Evolutionary conservation across 164 flowering plant genomes (phyloP), one percentile per base, ranked within the genome.

Genomic region (Dillenia turbinata): DNA sequence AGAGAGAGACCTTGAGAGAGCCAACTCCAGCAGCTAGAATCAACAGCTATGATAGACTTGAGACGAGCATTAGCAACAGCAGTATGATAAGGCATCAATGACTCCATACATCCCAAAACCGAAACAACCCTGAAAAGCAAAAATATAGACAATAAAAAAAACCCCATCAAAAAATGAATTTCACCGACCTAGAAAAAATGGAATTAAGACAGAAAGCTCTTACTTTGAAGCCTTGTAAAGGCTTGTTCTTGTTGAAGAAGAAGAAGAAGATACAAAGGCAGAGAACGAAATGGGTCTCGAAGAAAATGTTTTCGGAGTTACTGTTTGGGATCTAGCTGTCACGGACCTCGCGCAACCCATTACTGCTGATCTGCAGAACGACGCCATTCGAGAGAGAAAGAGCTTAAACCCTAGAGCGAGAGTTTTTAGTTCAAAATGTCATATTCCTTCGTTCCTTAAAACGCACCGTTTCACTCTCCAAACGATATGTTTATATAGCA

Each of bases 21-120:
- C 73, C 78, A 83, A 81, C 97, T 86, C 94, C 97, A 90, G 73
- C 81, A 85, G 44, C 79, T 61, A 44, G 97, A 78, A 62, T 85
- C 83, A 8, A 74, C 75, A 16, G 88, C 85, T 10, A 90, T 72
- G 69, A 56, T 76, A n/a, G 92, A 86, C 63, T 63, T 78, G 49
- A 90, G 88, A 67, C 94, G 78, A 70, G 92, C 83, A 47, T 85
- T 69, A 47, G 93, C 91, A 63, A 85, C 75, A 51, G 86, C 88
- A 49, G 72, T 83, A 55, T 90, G 90, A 44, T 87, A 86, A 1
- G 96, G 93, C 79, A 84, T 76, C 81, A 86, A 49, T 15, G 96
- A 79, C 53, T 85, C 91, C 51, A 72, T 61, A 17, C 81, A 73
- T 64, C 79, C 86, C 68, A 87, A 63, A 6, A 64, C 83, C 66